phyloP scores from a whole-genome alignment of 2,329 filamentous ascomycete genomes.

The Neofusicoccum parvum region DNA sequence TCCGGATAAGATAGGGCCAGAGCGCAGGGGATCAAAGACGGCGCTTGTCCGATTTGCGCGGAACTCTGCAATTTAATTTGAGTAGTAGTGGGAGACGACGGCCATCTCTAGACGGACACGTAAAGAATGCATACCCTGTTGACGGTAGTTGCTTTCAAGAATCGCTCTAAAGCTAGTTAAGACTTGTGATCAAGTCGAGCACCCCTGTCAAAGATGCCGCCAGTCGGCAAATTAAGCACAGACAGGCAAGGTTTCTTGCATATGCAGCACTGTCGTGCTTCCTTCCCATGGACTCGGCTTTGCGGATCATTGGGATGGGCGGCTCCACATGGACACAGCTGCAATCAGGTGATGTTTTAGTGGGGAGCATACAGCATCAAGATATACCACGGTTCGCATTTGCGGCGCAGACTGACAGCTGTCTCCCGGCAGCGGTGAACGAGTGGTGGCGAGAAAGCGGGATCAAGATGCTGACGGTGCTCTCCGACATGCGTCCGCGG shows the following conservation, averaged over 20 bases:
- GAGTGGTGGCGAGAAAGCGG: neutral
- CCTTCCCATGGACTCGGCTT: neutral
- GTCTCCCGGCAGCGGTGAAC: neutral
- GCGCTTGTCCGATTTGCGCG: neutral
- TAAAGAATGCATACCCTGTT: too few relatives aligned
- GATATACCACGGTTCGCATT: neutral
- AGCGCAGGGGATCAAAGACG: neutral
- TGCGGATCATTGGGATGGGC: neutral
- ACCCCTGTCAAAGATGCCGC: neutral
- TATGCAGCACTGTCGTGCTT: neutral
- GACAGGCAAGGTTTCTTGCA: neutral
- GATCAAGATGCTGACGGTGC: neutral
- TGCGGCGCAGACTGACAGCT: neutral
- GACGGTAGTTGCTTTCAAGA: too few relatives aligned
- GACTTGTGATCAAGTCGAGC: too few relatives aligned
- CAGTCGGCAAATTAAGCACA: neutral
- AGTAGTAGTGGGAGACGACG: too few relatives aligned
- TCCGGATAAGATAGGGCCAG: neutral
- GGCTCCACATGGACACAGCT: neutral
- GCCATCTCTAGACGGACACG: too few relatives aligned
- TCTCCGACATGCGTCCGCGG: neutral
- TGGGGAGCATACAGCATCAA: neutral
- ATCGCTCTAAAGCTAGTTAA: too few relatives aligned
- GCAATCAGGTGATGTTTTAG: conserved; percentile 12
- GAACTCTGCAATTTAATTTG: too few relatives aligned